These are phyloP conservation scores for Powellomyces hirtus DNA, from an alignment of 192 early-diverging fungal genomes.

Conservation along the genomic window DNA sequence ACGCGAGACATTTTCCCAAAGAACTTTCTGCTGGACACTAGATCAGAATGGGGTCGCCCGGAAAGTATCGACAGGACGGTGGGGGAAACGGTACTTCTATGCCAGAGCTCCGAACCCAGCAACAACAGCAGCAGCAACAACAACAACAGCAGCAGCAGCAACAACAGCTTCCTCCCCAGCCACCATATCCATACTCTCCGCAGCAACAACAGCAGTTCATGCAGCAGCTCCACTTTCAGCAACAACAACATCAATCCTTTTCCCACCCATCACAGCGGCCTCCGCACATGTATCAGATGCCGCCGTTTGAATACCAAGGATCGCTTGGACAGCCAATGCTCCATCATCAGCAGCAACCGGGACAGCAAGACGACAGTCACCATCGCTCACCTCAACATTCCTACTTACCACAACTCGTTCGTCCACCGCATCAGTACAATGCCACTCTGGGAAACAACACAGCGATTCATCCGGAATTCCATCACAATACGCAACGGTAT, in stretches of 20 bases:
- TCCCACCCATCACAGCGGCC: not conserved
- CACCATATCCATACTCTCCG: not conserved
- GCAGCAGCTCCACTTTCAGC: not conserved
- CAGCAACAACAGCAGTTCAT: not conserved
- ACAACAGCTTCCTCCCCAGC: not conserved
- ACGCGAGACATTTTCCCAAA: too few relatives aligned
- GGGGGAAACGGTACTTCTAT: too few relatives aligned
- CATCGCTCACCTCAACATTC: too few relatives aligned
- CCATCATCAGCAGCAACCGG: not conserved
- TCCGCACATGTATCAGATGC: not conserved
- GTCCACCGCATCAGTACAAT: too few relatives aligned
- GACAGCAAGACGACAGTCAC: too few relatives aligned
- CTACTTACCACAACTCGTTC: too few relatives aligned
- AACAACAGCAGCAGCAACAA: not conserved
- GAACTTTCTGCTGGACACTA: too few relatives aligned
- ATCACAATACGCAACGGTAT: not conserved
- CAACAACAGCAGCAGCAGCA: constrained; percentile 2
- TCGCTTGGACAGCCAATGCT: not conserved
- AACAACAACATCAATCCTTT: not conserved
- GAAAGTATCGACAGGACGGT: too few relatives aligned
- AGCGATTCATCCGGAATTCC: too few relatives aligned
- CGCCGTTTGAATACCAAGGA: not conserved
- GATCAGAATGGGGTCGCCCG: too few relatives aligned
- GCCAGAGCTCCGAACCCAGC: too few relatives aligned
- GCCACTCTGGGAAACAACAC: too few relatives aligned